Evolutionary conservation across 1,139 yeast species (phyloP), one percentile per base, ranked within the genome.

Genomic region (Sugiyamaella novakii): DNA sequence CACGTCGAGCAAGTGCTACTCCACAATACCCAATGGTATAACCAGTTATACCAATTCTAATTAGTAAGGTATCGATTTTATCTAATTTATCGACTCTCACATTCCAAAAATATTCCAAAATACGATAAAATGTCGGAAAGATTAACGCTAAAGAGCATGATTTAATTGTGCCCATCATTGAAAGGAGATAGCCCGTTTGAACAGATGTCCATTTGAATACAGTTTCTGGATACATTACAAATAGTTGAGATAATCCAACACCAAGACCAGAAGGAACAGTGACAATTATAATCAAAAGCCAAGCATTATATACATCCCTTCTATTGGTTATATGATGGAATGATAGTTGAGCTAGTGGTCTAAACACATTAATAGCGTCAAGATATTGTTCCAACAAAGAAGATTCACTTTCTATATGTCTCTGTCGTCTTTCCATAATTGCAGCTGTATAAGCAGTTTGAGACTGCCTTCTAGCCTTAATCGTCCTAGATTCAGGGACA

Each of bases 151-250:
- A 60, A 0, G 72, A 68, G 1, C 70, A 14, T 0, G 79, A 71
- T 45, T 75, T 67, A 3, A 79, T 65, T 1, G 78, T 55, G 43
- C 87, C 84, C 1, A 77, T 58, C 1, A 76, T 52, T 0, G 91
- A 79, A 48, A 87, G 64, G 48, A 79, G 75, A 51, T 76, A 75
- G 6, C 92, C 89, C 29, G 84, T 67, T 43, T 77, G 77, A 2
- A 70, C 75, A 19, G 87, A 75, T 1, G 69, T 68, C 88, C 94
- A 84, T 17, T 73, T 58, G 63, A 80, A 86, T 34, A 61, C 64
- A 59, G 74, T 80, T 24, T 83, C 78, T 0, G 84, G 79, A 59
- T 80, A 87, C 27, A 87, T 68, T 1, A 83, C 64, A 18, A 77
- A 56, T 1, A 83, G 67, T 18, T 77, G 76, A 11, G 76, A 75